These are phyloP conservation scores for Colletotrichum noveboracense DNA, from an alignment of 2,329 filamentous ascomycete species.

Conservation along the genomic window DNA sequence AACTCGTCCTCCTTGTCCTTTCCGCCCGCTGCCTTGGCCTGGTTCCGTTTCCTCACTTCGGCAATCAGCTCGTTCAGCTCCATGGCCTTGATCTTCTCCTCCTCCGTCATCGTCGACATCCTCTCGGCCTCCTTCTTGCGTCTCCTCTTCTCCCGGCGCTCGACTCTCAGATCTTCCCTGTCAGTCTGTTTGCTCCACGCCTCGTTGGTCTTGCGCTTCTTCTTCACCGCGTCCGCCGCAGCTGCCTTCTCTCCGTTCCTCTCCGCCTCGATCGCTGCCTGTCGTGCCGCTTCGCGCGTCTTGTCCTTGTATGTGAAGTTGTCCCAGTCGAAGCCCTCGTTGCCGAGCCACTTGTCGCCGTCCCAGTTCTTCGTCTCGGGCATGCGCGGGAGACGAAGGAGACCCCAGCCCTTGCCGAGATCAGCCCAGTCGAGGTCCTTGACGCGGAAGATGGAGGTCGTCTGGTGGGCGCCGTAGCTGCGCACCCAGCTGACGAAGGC, in stretches of 20 bases:
- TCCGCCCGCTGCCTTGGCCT: slow-evolving; percentile 39
- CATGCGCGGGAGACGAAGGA: slow-evolving; percentile 90
- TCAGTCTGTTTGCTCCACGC: slow-evolving; percentile 78
- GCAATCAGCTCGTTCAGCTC: slow-evolving; percentile 70
- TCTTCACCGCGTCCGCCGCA: slow-evolving; percentile 45
- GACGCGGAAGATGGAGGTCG: slow-evolving; percentile 87
- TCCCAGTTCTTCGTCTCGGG: slow-evolving; percentile 81
- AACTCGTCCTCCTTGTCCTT: slow-evolving; percentile 55
- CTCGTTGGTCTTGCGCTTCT: slow-evolving; percentile 67
- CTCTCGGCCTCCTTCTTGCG: slow-evolving; percentile 68
- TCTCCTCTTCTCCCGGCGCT: slow-evolving; percentile 68
- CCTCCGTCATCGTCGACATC: slow-evolving; percentile 70
- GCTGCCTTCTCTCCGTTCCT: slow-evolving; percentile 40
- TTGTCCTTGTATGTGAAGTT: slow-evolving; percentile 76
- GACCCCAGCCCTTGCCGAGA: slow-evolving; percentile 81
- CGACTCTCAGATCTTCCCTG: slow-evolving; percentile 65
- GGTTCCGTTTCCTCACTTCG: slow-evolving; percentile 65
- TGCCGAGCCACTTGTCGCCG: slow-evolving; percentile 67
- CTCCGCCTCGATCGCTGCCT: slow-evolving; percentile 58
- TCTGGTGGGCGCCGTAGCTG: slow-evolving; percentile 89
- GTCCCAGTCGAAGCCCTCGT: slow-evolving; percentile 68
- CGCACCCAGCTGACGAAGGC: slow-evolving; percentile 95
- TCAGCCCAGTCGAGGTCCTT: slow-evolving; percentile 85
- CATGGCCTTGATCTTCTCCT: slow-evolving; percentile 66
- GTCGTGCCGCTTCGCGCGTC: slow-evolving; percentile 68